phyloP scores from a whole-genome alignment of 352 stramenopile species.

The Globisporangium takayamanum region DNA sequence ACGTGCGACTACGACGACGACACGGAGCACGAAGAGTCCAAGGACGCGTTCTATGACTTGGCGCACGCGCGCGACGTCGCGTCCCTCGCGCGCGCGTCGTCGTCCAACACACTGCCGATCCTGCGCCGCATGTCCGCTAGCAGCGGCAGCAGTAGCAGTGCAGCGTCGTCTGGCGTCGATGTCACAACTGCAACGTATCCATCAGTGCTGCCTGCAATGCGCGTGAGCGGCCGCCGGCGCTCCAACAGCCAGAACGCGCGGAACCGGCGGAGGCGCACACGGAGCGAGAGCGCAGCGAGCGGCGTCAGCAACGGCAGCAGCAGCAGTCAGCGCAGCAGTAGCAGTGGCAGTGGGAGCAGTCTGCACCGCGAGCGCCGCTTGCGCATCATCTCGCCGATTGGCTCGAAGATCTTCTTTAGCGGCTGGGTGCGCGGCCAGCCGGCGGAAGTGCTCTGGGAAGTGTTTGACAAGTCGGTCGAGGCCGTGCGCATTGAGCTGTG shows the following conservation, averaged over 20 bases:
- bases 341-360: constrained; percentile 12
- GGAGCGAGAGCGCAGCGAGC: constrained; percentile 29
- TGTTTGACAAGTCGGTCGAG: constrained; percentile 58
- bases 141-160: background rate
- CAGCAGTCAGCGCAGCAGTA: constrained; percentile 25
- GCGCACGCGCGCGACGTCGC: constrained; percentile 6
- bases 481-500: constrained; percentile 83
- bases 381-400: constrained; percentile 45
- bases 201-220: constrained; percentile 8
- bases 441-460: constrained; percentile 73
- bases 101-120: constrained; percentile 11
- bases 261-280: constrained; percentile 25
- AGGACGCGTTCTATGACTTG: constrained; percentile 10
- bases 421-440: constrained; percentile 76
- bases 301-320: constrained; percentile 22
- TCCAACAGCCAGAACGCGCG: constrained; percentile 22
- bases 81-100: constrained; percentile 8
- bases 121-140: constrained; percentile 1
- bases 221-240: constrained; percentile 21
- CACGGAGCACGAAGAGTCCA: constrained; percentile 27
- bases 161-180: background rate
- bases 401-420: constrained; percentile 35
- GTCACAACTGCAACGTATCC: constrained; percentile 11
- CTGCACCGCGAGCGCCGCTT: constrained; percentile 27
- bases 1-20: constrained; percentile 30